Base-by-base conservation (phyloP, 2,329 filamentous ascomycete species). In the Xylariaceae sp. region DNA sequence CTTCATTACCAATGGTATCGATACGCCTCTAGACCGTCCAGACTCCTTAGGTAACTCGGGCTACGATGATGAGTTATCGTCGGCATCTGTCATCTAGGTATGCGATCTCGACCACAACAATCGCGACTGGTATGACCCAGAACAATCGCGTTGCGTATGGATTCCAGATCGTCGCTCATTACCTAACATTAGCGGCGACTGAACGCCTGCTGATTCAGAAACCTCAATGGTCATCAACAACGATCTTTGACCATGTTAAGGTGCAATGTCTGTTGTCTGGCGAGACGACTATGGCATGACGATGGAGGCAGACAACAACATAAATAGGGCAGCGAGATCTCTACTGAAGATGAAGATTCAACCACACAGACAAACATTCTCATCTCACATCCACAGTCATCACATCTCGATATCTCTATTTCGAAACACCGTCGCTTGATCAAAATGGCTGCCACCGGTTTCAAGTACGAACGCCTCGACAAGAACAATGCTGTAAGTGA, bases 391-490 rank as follows among this genome's bases (percentile, higher is more conserved):
- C 11, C 1, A n/a, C 10, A 39, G 8, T 34, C 37, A 35, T 35
- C 45, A 23, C 10, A 55, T n/a, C 34, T 18, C 30, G 5, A 13
- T 39, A 10, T 47, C 4, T 10, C 8, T 35, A 13, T 13, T n/a
- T 56, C 35, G 23, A 42, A 17, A 9, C 3, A 37, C n/a, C 11
- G 5, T 37, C 34, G 4, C 48, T 23, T 8, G n/a, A 23, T 37
- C 59, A 61, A 55, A 9, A 61, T 61, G 59, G 55, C 6, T n/a
- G 18, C 49, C 59, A 51, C 39, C 54, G 62, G 63, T 18, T 70
- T 65, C 64, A 71, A 63, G 3, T 73, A 71, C 47, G 73, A 74
- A 62, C 68, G 73, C 23, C 68, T 75, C 10, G 61, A 74, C 58
- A 75, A 73, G 59, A 66, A 72, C 39, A 65, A 74, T 50, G 55